Evolutionary conservation across 1,139 yeast genomes (phyloP).

Genomic region (Waltiozyma sp.): DNA sequence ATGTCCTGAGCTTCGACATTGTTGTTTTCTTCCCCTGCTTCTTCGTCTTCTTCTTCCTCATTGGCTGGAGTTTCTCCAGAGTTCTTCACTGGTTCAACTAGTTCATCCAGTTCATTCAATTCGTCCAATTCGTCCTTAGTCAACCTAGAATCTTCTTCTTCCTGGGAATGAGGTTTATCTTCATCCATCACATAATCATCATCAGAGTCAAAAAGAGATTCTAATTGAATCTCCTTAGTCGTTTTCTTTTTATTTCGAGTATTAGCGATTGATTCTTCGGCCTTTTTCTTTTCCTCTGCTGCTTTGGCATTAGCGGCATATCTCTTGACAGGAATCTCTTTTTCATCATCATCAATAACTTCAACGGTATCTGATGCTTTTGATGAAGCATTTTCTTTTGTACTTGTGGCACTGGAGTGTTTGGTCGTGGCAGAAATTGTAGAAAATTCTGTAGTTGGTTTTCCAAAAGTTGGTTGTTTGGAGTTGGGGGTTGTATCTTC

Average conservation of each 20-base stretch:
- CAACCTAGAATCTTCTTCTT: not conserved
- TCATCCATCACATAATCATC: not conserved
- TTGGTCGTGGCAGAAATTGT: no score
- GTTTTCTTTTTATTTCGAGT: slow-evolving; percentile 1
- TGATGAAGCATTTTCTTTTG: no score
- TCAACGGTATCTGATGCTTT: slow-evolving; percentile 11
- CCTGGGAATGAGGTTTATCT: not conserved
- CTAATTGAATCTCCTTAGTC: slow-evolving; percentile 8
- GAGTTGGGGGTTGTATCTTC: slow-evolving; percentile 7
- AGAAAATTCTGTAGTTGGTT: slow-evolving; percentile 4
- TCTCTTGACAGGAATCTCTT: slow-evolving; percentile 4
- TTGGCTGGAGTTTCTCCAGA: not conserved
- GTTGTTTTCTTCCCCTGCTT: not conserved
- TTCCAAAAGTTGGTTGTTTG: slow-evolving; percentile 9
- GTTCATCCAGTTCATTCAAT: not conserved
- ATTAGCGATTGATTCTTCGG: slow-evolving; percentile 4
- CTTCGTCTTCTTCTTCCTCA: not conserved
- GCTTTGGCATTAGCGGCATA: slow-evolving; percentile 1
- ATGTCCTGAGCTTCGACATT: not conserved
- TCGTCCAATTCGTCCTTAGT: not conserved
- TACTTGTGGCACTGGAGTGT: no score
- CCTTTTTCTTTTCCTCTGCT: slow-evolving; percentile 7
- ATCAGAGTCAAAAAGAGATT: slow-evolving; percentile 10
- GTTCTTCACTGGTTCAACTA: not conserved
- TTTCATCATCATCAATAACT: slow-evolving; percentile 10